phyloP scores from a whole-genome alignment of 2,329 filamentous ascomycete species.

The Neofusicoccum parvum region DNA sequence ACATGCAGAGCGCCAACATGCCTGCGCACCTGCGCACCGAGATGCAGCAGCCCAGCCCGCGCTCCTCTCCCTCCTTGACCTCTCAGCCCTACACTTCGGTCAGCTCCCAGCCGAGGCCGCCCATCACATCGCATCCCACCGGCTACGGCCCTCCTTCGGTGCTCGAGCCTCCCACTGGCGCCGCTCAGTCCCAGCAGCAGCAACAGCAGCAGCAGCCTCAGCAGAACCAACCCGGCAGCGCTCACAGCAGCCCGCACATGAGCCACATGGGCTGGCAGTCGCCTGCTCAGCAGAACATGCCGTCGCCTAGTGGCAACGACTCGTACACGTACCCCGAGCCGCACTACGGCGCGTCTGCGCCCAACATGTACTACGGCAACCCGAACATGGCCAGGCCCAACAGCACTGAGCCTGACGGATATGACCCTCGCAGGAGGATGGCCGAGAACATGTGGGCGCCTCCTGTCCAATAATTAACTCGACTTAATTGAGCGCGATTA shows the following conservation, averaged over 20 bases:
- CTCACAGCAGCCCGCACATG: constrained; percentile 86
- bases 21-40: constrained; percentile 80
- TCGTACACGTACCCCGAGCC: constrained; percentile 79
- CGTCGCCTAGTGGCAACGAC: constrained; percentile 70
- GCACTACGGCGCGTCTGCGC: constrained; percentile 60
- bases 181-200: constrained; percentile 72
- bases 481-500: constrained; percentile 21
- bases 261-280: constrained; percentile 81
- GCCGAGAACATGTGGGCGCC: constrained; percentile 45
- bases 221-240: constrained; percentile 69
- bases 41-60: constrained; percentile 70
- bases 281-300: constrained; percentile 72
- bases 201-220: constrained; percentile 76
- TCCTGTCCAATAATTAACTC: constrained; percentile 40
- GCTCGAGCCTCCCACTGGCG: constrained; percentile 70
- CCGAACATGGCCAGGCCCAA: constrained; percentile 71
- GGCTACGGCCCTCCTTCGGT: constrained; percentile 82
- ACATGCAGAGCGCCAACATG: constrained; percentile 76
- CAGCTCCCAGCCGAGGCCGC: constrained; percentile 52
- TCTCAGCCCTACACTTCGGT: constrained; percentile 66
- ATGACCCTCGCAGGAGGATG: constrained; percentile 45
- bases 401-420: constrained; percentile 65
- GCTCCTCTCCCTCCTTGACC: constrained; percentile 62
- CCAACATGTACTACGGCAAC: constrained; percentile 71
- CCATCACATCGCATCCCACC: constrained; percentile 81